Percentiles rank a stretch among this genome's conserved stretches.
phyloP scores from a whole-genome alignment of 2,329 filamentous ascomycete species.

The Lasiodiplodia sp. region DNA sequence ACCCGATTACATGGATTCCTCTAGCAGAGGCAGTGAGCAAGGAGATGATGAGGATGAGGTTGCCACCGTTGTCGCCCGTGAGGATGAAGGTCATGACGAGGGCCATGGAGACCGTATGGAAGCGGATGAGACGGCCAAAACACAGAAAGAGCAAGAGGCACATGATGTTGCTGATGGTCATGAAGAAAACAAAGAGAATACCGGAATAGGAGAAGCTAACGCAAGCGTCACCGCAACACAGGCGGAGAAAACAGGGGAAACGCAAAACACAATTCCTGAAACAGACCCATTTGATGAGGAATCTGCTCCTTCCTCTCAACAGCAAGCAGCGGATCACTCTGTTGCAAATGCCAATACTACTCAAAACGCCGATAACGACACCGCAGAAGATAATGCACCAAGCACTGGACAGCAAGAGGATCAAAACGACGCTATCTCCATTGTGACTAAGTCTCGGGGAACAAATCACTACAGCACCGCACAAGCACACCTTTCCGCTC shows the following conservation, averaged over 20 bases:
- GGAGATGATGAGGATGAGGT: background rate
- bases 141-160: background rate
- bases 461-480: constrained; percentile 38
- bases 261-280: constrained; percentile 16
- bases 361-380: background rate
- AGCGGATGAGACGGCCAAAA: background rate
- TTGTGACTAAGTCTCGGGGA: background rate
- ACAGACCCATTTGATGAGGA: constrained; percentile 10
- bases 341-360: background rate
- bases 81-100: background rate
- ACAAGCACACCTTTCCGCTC: constrained; percentile 46
- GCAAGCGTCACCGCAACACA: too few species aligned
- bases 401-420: background rate
- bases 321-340: background rate
- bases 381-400: background rate
- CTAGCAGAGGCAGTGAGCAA: background rate
- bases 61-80: background rate
- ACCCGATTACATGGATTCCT: constrained; percentile 21
- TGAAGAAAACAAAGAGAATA: background rate
- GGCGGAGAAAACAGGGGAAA: background rate
- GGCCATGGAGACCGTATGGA: background rate
- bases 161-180: background rate
- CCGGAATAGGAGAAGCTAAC: too few species aligned
- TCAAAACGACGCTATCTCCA: background rate
- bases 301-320: background rate